A percentile compares a stretch with the other conserved stretches of the same genome.
Evolutionary conservation across 2,329 filamentous ascomycete species (phyloP).

Genomic region (Pseudonectria buxi): DNA sequence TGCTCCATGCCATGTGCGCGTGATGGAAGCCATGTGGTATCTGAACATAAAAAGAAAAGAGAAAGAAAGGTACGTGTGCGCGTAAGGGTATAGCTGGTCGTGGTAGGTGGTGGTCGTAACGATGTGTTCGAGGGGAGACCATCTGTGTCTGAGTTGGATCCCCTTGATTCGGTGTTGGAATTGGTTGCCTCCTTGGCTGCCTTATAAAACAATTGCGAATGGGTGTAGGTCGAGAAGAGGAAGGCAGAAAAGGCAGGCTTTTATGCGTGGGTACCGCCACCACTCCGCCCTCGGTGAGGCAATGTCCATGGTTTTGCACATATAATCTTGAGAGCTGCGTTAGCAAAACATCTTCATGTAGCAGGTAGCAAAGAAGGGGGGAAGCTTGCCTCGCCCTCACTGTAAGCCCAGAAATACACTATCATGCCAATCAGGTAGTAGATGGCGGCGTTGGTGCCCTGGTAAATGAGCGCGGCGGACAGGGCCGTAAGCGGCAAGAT

Average conservation of each 20-base stretch:
- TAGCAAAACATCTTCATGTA: not conserved
- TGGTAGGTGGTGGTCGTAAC: too few species aligned
- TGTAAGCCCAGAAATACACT: conserved; percentile 96
- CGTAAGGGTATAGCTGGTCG: too few species aligned
- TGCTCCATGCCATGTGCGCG: too few species aligned
- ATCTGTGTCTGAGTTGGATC: too few species aligned
- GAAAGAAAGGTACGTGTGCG: too few species aligned
- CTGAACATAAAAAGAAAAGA: too few species aligned
- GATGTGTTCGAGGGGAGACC: too few species aligned
- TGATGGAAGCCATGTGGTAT: too few species aligned
- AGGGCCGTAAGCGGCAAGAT: conserved; percentile 74
- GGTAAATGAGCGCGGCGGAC: conserved; percentile 73
- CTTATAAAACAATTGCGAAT: too few species aligned
- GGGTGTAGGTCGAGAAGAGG: not conserved
- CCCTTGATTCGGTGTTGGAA: too few species aligned
- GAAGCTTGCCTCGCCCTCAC: conserved; percentile 84
- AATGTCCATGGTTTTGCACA: conserved; percentile 66
- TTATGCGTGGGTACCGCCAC: conserved; percentile 18
- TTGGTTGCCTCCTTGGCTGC: too few species aligned
- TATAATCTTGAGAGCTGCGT: conserved; percentile 45
- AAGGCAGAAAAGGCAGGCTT: not conserved
- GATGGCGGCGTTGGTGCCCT: conserved; percentile 83
- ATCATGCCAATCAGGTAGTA: conserved; percentile 84
- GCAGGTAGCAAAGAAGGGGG: not conserved
- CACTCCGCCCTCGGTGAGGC: conserved; percentile 43